These are phyloP conservation scores for Zasmidium cellare DNA, from an alignment of 2,329 filamentous ascomycete species.

Conservation along the genomic window DNA sequence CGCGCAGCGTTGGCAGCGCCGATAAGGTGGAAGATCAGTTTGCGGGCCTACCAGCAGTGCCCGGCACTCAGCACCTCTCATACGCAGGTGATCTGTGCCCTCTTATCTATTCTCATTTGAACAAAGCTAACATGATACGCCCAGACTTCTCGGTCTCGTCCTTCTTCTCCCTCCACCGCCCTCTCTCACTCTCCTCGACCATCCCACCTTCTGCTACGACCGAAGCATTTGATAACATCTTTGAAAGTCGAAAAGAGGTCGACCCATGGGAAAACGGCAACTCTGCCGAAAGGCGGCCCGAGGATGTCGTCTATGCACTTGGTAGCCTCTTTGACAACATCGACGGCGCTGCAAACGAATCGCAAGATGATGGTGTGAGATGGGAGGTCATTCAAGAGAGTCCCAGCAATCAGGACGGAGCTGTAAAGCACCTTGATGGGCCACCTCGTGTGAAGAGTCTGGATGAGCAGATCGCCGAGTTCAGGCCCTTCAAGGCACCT, in stretches of 20 bases:
- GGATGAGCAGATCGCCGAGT: slow-evolving; percentile 42
- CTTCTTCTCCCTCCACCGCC: slow-evolving; percentile 95
- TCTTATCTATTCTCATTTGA: neutral
- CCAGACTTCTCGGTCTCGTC: slow-evolving; percentile 82
- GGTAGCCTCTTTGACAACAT: slow-evolving; percentile 42
- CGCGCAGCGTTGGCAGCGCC: slow-evolving; percentile 13
- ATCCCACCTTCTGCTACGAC: slow-evolving; percentile 72
- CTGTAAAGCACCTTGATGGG: slow-evolving; percentile 31
- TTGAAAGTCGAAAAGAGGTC: slow-evolving; percentile 57
- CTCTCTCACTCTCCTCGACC: slow-evolving; percentile 82
- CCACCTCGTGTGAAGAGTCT: slow-evolving; percentile 33
- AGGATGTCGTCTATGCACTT: slow-evolving; percentile 48
- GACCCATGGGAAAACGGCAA: slow-evolving; percentile 43
- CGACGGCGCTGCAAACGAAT: slow-evolving; percentile 23
- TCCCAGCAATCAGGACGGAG: slow-evolving; percentile 32
- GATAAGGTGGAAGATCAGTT: slow-evolving; percentile 40
- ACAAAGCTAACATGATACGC: neutral
- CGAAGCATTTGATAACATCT: slow-evolving; percentile 82
- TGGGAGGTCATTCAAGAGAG: slow-evolving; percentile 40
- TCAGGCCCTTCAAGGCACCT: slow-evolving; percentile 82
- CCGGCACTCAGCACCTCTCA: slow-evolving; percentile 71
- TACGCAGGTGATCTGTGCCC: slow-evolving; percentile 6
- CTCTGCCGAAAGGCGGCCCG: slow-evolving; percentile 45
- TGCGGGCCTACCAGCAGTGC: slow-evolving; percentile 69
- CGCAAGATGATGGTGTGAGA: slow-evolving; percentile 38